A percentile compares a stretch with the other conserved stretches of the same genome.
These are phyloP conservation scores for Juncus effusus DNA, from an alignment of 176 grass and related monocot genomes.

Conservation along the genomic window DNA sequence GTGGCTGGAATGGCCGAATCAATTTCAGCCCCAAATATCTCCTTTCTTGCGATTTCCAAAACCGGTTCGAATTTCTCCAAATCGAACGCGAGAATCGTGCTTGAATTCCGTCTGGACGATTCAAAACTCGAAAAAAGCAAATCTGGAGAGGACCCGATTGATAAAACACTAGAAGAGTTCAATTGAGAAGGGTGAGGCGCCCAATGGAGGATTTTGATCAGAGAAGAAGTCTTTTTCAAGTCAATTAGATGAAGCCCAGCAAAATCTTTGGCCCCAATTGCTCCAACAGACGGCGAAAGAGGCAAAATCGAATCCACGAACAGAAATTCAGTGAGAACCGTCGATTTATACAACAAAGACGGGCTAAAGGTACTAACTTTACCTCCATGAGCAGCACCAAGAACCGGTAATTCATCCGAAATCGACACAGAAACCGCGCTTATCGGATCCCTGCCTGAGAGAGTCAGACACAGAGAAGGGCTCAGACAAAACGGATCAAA, in stretches of 20 bases:
- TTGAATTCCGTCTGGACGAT: slow-evolving; percentile 65
- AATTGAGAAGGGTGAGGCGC: slow-evolving; percentile 27
- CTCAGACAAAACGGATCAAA: slow-evolving; percentile 48
- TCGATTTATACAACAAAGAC: slow-evolving; percentile 34
- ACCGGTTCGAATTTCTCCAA: slow-evolving; percentile 50
- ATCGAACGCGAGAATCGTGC: slow-evolving; percentile 62
- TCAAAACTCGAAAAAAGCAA: slow-evolving; percentile 73
- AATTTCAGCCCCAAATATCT: slow-evolving; percentile 54
- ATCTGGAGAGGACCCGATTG: slow-evolving; percentile 34
- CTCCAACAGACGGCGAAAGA: slow-evolving; percentile 35
- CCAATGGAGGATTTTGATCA: slow-evolving; percentile 52
- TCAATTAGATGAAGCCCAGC: slow-evolving; percentile 58
- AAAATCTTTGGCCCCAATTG: slow-evolving; percentile 59
- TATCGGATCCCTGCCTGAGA: slow-evolving; percentile 39
- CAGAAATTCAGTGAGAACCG: slow-evolving; percentile 57
- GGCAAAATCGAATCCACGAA: slow-evolving; percentile 60
- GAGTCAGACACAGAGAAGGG: slow-evolving; percentile 34
- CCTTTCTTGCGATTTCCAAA: slow-evolving; percentile 54
- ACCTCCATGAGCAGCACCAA: slow-evolving; percentile 57
- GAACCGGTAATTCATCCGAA: slow-evolving; percentile 25
- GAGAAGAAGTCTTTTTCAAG: slow-evolving; percentile 16
- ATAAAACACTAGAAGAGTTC: slow-evolving; percentile 49
- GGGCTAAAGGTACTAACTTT: slow-evolving; percentile 53
- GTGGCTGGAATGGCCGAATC: slow-evolving; percentile 61
- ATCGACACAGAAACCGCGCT: slow-evolving; percentile 36